Percentiles rank a stretch among this genome's conserved stretches.
phyloP scores from a whole-genome alignment of 805 yeast genomes.

The Starmerella vaccinii region DNA sequence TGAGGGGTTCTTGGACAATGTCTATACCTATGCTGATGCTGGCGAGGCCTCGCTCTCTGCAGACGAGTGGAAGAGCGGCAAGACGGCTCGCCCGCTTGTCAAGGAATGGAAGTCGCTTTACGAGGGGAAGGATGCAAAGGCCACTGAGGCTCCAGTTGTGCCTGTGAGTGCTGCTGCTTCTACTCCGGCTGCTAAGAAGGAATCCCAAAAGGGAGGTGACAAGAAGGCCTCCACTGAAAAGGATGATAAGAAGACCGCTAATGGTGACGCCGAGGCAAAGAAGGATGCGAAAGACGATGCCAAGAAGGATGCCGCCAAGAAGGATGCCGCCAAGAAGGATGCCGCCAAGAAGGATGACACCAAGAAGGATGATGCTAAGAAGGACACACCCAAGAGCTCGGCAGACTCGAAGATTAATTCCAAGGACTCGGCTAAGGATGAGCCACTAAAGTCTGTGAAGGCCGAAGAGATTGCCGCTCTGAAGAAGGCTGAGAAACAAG shows the following conservation, averaged over 20 bases:
- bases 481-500: conserved; percentile 35
- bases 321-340: not conserved
- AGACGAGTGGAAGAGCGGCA: conserved; percentile 70
- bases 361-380: conserved; percentile 20
- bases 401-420: conserved; percentile 28
- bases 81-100: conserved; percentile 67
- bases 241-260: too few relatives aligned
- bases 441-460: conserved; percentile 1
- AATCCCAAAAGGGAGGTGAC: conserved; percentile 27
- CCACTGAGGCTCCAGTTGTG: conserved; percentile 24
- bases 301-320: not conserved
- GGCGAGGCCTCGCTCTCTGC: conserved; percentile 67
- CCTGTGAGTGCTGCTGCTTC: not conserved
- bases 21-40: conserved; percentile 85
- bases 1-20: conserved; percentile 84
- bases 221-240: too few relatives aligned
- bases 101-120: conserved; percentile 64
- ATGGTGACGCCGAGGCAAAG: too few relatives aligned
- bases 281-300: conserved; percentile 1
- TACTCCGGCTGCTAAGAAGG: not conserved
- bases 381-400: conserved; percentile 4
- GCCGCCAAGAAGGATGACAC: not conserved
- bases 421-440: conserved; percentile 23
- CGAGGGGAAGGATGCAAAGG: conserved; percentile 55
- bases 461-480: conserved; percentile 25